A percentile compares a stretch with the other conserved stretches of the same genome.
phyloP scores from a whole-genome alignment of 768 basidiomycete genomes.

The Tricholomella constricta region DNA sequence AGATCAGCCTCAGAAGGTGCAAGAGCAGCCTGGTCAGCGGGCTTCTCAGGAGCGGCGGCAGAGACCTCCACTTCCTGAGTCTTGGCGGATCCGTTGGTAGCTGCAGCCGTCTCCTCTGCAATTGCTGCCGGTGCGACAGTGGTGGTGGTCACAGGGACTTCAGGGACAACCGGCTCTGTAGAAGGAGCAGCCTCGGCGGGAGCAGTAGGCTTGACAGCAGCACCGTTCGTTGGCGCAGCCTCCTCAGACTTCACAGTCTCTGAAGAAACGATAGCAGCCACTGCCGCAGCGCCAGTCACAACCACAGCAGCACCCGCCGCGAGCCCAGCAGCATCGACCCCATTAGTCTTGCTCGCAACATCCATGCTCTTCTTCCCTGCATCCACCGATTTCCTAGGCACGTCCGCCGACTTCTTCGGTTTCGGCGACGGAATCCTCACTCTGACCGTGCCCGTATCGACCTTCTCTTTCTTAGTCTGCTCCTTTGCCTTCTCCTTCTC shows the following conservation, averaged over 20 bases:
- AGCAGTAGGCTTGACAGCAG: background rate
- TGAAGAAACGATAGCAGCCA: background rate
- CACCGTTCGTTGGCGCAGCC: constrained; percentile 4
- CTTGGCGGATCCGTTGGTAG: background rate
- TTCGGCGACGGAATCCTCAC: constrained; percentile 32
- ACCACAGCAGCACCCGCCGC: constrained; percentile 21
- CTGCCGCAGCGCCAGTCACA: constrained; percentile 23
- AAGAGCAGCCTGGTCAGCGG: background rate
- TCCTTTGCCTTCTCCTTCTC: constrained; percentile 3
- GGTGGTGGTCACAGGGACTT: background rate
- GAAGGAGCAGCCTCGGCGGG: background rate
- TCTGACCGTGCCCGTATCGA: constrained; percentile 18
- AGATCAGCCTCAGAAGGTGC: background rate
- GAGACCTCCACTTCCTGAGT: background rate
- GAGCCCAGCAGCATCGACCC: constrained; percentile 15
- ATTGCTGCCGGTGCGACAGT: background rate
- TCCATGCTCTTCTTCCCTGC: constrained; percentile 20
- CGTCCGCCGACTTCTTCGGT: constrained; percentile 31
- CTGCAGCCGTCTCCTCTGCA: background rate
- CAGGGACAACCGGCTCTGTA: background rate
- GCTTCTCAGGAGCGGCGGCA: background rate
- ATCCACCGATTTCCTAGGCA: constrained; percentile 21
- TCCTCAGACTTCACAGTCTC: constrained; percentile 5
- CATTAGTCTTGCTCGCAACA: constrained; percentile 7
- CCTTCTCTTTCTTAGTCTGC: constrained; percentile 13